These are phyloP conservation scores for Wakefieldia striispora DNA, from an alignment of 768 basidiomycete species.

Conservation along the genomic window DNA sequence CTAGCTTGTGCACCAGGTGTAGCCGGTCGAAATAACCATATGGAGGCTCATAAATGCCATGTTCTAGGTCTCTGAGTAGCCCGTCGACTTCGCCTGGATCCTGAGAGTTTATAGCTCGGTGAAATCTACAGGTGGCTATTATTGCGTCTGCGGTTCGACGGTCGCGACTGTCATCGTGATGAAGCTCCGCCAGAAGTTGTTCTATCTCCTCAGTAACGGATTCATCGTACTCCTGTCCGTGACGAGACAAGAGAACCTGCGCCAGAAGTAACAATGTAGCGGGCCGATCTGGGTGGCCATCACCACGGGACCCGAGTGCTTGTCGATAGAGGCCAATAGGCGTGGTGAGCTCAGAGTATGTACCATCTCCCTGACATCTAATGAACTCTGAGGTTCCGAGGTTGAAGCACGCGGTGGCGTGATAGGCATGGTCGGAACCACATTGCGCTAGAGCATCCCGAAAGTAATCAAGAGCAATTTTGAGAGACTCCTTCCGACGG, in stretches of 20 bases:
- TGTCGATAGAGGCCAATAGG: slow-evolving; percentile 3
- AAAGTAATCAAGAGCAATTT: too few relatives aligned
- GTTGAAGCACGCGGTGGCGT: slow-evolving; percentile 8
- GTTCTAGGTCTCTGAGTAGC: too few relatives aligned
- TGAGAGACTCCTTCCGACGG: neutral
- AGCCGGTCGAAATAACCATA: too few relatives aligned
- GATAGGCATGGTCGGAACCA: neutral
- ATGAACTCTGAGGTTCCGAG: slow-evolving; percentile 2
- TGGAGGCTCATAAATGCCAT: too few relatives aligned
- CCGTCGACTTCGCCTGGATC: too few relatives aligned
- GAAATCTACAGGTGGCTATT: too few relatives aligned
- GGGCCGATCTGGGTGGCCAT: slow-evolving; percentile 6
- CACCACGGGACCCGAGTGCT: slow-evolving; percentile 9
- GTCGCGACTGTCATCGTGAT: too few relatives aligned
- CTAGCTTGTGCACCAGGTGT: too few relatives aligned
- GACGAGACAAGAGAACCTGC: neutral
- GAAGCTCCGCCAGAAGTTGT: too few relatives aligned
- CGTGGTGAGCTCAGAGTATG: neutral
- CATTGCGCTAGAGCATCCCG: slow-evolving; percentile 4
- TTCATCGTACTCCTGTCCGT: neutral
- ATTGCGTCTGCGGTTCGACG: too few relatives aligned
- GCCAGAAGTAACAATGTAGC: slow-evolving; percentile 3
- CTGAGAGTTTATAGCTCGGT: too few relatives aligned
- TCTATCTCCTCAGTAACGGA: too few relatives aligned
- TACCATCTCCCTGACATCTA: neutral